Conservation (phyloP, 768 basidiomycete species). For the Coprinopsis sp. region DNA sequence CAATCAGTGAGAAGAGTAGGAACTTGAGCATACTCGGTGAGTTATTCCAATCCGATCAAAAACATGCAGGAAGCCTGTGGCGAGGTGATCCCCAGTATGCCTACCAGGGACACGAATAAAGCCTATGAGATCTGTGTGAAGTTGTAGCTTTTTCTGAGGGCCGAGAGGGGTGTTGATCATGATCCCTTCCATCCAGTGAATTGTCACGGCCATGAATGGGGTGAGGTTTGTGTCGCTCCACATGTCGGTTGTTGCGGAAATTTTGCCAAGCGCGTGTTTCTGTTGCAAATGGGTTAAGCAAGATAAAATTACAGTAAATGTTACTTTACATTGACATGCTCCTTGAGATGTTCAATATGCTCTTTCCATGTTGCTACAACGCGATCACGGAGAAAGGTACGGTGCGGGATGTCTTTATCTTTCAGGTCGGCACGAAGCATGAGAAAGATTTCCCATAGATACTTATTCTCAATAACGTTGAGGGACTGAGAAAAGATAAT, state of each 20-base stretch:
- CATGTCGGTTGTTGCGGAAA: slow-evolving; percentile 31
- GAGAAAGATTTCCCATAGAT: slow-evolving; percentile 27
- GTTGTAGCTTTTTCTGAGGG: slow-evolving; percentile 15
- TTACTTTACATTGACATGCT: slow-evolving; percentile 22
- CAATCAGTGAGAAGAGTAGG: neutral
- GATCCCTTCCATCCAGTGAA: slow-evolving; percentile 20
- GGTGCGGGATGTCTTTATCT: slow-evolving; percentile 31
- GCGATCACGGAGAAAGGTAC: slow-evolving; percentile 23
- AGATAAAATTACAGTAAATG: slow-evolving; percentile 7
- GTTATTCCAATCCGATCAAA: neutral
- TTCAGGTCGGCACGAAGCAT: slow-evolving; percentile 20
- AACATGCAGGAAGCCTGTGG: slow-evolving; percentile 15
- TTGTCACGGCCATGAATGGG: slow-evolving; percentile 28
- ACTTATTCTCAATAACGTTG: slow-evolving; percentile 31
- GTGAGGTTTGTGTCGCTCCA: slow-evolving; percentile 26
- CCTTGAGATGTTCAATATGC: slow-evolving; percentile 16
- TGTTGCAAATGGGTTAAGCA: slow-evolving; percentile 12
- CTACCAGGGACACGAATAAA: slow-evolving; percentile 26
- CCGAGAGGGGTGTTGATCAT: slow-evolving; percentile 8
- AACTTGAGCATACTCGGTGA: neutral
- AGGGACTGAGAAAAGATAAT: slow-evolving; percentile 24
- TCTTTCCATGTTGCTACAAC: slow-evolving; percentile 21
- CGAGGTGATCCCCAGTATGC: slow-evolving; percentile 27
- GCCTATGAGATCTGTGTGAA: slow-evolving; percentile 22
- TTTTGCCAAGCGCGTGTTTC: slow-evolving; percentile 19